Base-by-base conservation (phyloP, 106 monocot genomes). In the Dendrobium huoshanense region DNA sequence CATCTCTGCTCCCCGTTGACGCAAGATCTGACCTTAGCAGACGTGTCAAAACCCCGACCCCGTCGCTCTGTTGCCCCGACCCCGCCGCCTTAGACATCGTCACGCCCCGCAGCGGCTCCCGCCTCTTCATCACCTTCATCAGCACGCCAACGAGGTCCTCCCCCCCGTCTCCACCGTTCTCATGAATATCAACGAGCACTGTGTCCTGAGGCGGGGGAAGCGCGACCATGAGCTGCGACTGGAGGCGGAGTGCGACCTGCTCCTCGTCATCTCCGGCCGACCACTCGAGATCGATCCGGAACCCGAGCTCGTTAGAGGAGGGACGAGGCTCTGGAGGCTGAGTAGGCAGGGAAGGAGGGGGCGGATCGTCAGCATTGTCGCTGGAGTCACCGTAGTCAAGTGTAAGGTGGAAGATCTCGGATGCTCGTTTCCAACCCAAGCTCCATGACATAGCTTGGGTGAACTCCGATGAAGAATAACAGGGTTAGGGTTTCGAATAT, bases 261-360 rank as follows among this genome's bases (percentile, higher is more conserved):
- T 99, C 95, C 85, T 99, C 99, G 80, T 99, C 99, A 31, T 99
- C 99, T 27, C 87, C 93, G 3, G 91, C 91, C 10, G 91, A 84
- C 95, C 99, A 99, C 22, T 99, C 99, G 80, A 99, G 93, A 10
- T 89, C 91, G 83, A 95, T 99, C 84, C 91, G 88, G 78, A 88
- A 94, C 8, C 93, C 96, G 4, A 88, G 72, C 18, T 88, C 88
- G 15, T 65, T 48, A 25, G 82, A 27, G 43, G 80, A 82, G 9
- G 75, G 48, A 70, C 74, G 75, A 10, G 59, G 74, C 2, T 58
- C 55, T 6, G 78, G 56, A 24, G 78, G 70, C 9, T 61, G 80
- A 5, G 80, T 19, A n/a, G 79, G 72, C 2, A 82, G 79, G 1
- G 82, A 15, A 9, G 80, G 15, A 3, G 65, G 45, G 78, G 43